A percentile compares a stretch with the other conserved stretches of the same genome.
phyloP scores from a whole-genome alignment of 257 asterid species.

The Fraxinus americana region DNA sequence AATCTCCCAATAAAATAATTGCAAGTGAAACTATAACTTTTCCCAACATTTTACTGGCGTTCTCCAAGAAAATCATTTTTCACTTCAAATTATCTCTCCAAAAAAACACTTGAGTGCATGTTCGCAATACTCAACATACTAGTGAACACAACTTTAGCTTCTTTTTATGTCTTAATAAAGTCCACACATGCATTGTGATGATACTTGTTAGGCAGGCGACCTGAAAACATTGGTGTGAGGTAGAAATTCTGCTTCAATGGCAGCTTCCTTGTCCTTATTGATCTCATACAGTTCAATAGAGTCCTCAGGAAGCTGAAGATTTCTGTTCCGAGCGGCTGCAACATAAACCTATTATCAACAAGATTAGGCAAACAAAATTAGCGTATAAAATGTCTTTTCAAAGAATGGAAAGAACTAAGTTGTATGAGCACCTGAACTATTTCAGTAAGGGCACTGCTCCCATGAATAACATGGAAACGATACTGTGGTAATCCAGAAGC shows the following conservation, averaged over 20 bases:
- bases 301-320: slow-evolving; percentile 55
- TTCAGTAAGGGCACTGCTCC: slow-evolving; percentile 62
- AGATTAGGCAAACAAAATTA: background rate
- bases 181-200: background rate
- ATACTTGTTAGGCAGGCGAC: slow-evolving; percentile 26
- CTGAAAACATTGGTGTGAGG: slow-evolving; percentile 57
- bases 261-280: slow-evolving; percentile 45
- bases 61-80: no score
- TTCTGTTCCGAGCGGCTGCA: slow-evolving; percentile 61
- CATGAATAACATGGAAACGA: slow-evolving; percentile 56
- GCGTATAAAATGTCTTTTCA: background rate
- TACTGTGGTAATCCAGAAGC: slow-evolving; percentile 54
- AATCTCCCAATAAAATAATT: background rate
- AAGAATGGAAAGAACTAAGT: background rate
- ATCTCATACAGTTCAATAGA: slow-evolving; percentile 50
- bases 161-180: background rate
- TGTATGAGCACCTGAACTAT: slow-evolving; percentile 50
- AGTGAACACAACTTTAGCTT: background rate
- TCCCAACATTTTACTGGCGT: no score
- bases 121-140: no score
- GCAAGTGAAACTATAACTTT: no score
- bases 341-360: slow-evolving; percentile 50
- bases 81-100: no score
- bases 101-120: no score
- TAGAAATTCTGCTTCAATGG: slow-evolving; percentile 41